Evolutionary conservation across 2,329 filamentous ascomycete genomes (phyloP).

Genomic region (Madurella mycetomatis): DNA sequence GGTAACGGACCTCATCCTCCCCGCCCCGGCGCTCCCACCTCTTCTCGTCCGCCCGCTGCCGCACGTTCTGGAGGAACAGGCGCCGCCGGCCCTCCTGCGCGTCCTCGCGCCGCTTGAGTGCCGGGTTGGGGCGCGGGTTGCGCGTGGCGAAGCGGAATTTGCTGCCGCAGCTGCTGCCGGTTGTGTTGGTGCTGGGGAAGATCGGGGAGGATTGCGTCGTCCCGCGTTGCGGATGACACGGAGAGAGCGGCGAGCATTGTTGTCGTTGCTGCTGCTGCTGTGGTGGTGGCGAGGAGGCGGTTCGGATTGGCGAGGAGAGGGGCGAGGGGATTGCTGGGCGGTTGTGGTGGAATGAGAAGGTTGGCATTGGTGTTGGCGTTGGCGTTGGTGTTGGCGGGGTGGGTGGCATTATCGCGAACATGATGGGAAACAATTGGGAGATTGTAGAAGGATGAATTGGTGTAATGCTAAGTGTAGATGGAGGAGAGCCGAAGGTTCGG

Average conservation of each 20-base stretch:
- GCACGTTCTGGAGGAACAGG: conserved; percentile 65
- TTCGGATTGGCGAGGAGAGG: conserved; percentile 54
- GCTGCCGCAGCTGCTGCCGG: conserved; percentile 22
- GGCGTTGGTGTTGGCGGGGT: conserved; percentile 32
- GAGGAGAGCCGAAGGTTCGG: neutral
- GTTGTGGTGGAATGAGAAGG: conserved; percentile 35
- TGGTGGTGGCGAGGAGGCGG: conserved; percentile 43
- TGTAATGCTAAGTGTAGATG: neutral
- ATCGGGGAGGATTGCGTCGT: conserved; percentile 36
- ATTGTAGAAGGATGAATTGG: neutral
- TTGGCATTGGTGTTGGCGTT: neutral
- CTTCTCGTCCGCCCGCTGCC: conserved; percentile 56
- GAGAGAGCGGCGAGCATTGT: conserved; percentile 1
- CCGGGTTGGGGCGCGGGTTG: conserved; percentile 45
- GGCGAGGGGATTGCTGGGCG: conserved; percentile 50
- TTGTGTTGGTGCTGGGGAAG: conserved; percentile 12
- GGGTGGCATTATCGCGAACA: conserved; percentile 31
- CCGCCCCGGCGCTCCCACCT: conserved; percentile 58
- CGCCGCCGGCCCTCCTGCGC: conserved; percentile 60
- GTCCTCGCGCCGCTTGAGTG: conserved; percentile 57
- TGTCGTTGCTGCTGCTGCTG: conserved; percentile 29
- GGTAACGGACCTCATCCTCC: conserved; percentile 50
- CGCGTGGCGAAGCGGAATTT: conserved; percentile 16
- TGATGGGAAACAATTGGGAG: neutral
- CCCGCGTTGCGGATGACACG: conserved; percentile 36